phyloP scores from a whole-genome alignment of 2,329 filamentous ascomycete genomes.

The Calonectria pseudoturangicola region DNA sequence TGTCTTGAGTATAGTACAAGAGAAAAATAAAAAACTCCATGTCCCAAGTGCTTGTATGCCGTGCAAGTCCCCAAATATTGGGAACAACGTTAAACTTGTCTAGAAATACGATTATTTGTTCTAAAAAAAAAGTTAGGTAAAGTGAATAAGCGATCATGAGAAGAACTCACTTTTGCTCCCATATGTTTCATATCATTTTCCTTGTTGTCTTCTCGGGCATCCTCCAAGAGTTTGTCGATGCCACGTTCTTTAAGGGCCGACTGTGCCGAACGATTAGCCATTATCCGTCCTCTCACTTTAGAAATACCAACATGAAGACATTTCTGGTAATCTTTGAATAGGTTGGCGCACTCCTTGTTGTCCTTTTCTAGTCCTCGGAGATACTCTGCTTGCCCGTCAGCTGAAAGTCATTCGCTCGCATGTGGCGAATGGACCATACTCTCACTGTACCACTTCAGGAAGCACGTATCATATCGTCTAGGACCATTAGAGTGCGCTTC shows the following conservation, averaged over 20 bases:
- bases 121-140: slow-evolving; percentile 28
- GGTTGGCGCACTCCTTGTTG: slow-evolving; percentile 87
- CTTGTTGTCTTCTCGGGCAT: slow-evolving; percentile 90
- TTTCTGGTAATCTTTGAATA: slow-evolving; percentile 92
- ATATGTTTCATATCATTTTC: slow-evolving; percentile 83
- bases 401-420: slow-evolving; percentile 12
- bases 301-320: slow-evolving; percentile 82
- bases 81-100: slow-evolving; percentile 5
- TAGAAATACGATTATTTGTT: slow-evolving; percentile 27
- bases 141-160: no score
- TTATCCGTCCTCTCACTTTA: neutral
- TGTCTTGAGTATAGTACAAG: slow-evolving; percentile 12
- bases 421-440: slow-evolving; percentile 75
- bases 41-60: slow-evolving; percentile 4
- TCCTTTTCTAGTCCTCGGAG: slow-evolving; percentile 87
- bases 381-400: slow-evolving; percentile 79
- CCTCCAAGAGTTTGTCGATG: slow-evolving; percentile 94
- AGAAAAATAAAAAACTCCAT: slow-evolving; percentile 14
- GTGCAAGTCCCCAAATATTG: slow-evolving; percentile 13
- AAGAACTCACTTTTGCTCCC: slow-evolving; percentile 62
- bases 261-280: slow-evolving; percentile 38
- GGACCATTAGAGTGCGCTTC: slow-evolving; percentile 1
- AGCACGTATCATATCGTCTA: slow-evolving; percentile 97
- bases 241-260: slow-evolving; percentile 89
- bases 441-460: slow-evolving; percentile 99